Evolutionary conservation across 306 rosid species (phyloP).

Genomic region (Canavalia gladiata): DNA sequence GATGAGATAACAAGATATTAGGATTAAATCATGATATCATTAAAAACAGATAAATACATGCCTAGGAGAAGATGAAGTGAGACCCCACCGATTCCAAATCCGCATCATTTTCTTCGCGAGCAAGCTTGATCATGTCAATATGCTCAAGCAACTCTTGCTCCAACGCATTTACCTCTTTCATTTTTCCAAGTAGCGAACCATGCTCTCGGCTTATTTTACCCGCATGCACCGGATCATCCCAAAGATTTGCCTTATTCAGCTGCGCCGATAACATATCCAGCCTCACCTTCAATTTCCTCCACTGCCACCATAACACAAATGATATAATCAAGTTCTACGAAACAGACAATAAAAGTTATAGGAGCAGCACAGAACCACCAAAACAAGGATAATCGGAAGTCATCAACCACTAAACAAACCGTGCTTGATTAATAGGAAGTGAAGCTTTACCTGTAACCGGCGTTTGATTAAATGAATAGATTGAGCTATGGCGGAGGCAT

Average conservation of each 20-base stretch:
- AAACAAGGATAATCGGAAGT: background rate
- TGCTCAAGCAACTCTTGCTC: constrained; percentile 88
- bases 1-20: no score
- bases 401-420: background rate
- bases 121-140: constrained; percentile 91
- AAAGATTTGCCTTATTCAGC: constrained; percentile 75
- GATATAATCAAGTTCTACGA: background rate
- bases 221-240: constrained; percentile 85
- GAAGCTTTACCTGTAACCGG: constrained; percentile 70
- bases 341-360: background rate
- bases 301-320: constrained; percentile 65
- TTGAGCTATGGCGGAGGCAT: constrained; percentile 85
- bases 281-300: constrained; percentile 83
- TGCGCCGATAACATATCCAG: constrained; percentile 69
- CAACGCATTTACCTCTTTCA: constrained; percentile 83
- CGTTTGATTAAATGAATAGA: constrained; percentile 85
- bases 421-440: background rate
- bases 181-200: constrained; percentile 82
- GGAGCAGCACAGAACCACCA: background rate
- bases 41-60: constrained; percentile 68
- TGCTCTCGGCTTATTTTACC: constrained; percentile 89
- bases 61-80: constrained; percentile 75
- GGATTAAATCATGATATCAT: no score
- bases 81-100: constrained; percentile 97
- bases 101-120: constrained; percentile 78